Base-by-base conservation (phyloP, 176 grass and related monocot species). In the bread wheat (Triticum aestivum) region DNA sequence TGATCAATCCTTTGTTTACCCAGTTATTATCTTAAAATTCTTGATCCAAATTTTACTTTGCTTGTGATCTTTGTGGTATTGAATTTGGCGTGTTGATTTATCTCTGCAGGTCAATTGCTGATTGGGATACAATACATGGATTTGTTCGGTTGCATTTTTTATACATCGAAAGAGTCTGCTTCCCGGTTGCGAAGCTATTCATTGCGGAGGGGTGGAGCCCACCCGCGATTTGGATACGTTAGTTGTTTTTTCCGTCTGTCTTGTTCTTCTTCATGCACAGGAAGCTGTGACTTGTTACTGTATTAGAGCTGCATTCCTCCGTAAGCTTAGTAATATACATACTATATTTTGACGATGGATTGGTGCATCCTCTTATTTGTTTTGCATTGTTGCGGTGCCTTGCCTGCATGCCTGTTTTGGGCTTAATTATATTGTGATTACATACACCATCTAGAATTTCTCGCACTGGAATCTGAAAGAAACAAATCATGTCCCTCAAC, bases 171-270 rank as follows among this genome's bases (percentile, higher is more conserved):
- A 52, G 38, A 85, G 77, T 82, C 69, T 87, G 75, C 86, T 91
- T 91, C 81, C 56, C 11, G 61, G 75, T 87, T 49, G 67, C 67
- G 89, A 84, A 84, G 89, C 81, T 62, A 68, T 85, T 85, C 82
- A 81, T 88, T 88, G 72, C 70, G 69, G 62, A 81, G 79, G 77
- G 69, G 69, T 85, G 77, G 51, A 78, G 56, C 27, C 41, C 70
- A 5, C 85, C 24, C 52, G 69, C 61, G 33, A 59, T 62, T 58
- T 79, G 68, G 29, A 80, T 44, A 44, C 42, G 42, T 44, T 44
- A 77, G 54, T 90, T 68, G 0, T 51, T 75, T 14, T 68, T 79
- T 90, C 30, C 13, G 58, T 38, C 26, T 23, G 44, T 65, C 73
- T 84, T 84, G 47, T 39, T 77, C 58, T 39, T 77, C 33, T 70